Evolutionary conservation across 352 stramenopile genomes (phyloP).

Genomic region (Pythium brassicae): DNA sequence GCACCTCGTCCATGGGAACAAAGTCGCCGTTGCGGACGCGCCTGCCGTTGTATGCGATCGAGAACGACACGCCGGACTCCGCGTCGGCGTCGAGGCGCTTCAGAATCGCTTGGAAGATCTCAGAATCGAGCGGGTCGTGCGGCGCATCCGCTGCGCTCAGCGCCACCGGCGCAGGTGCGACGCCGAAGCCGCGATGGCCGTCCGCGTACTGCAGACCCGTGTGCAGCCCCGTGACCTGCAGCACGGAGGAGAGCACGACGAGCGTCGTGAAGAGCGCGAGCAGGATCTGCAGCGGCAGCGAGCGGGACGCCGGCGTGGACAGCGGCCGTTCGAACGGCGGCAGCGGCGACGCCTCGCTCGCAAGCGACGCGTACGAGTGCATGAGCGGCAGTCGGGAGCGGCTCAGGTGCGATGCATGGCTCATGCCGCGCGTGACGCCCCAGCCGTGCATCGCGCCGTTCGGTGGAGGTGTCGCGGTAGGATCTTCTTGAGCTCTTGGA

Average conservation of each 20-base stretch:
- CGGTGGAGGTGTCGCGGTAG: not conserved
- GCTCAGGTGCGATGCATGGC: constrained; percentile 10
- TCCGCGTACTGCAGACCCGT: constrained; percentile 11
- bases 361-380: constrained; percentile 14
- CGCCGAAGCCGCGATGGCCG: not conserved
- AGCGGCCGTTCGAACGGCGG: constrained; percentile 14
- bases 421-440: constrained; percentile 13
- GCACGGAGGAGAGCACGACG: constrained; percentile 14
- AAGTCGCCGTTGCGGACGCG: constrained; percentile 20
- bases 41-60: constrained; percentile 21
- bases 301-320: constrained; percentile 25
- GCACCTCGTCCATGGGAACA: constrained; percentile 33
- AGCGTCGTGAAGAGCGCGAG: constrained; percentile 29
- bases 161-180: not conserved
- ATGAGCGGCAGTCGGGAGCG: constrained; percentile 15
- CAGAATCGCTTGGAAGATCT: constrained; percentile 9
- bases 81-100: constrained; percentile 6
- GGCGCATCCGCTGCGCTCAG: not conserved
- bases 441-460: constrained; percentile 11
- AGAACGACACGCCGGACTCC: constrained; percentile 9
- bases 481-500: not conserved
- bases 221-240: constrained; percentile 26
- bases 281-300: constrained; percentile 25
- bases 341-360: constrained; percentile 11
- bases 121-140: constrained; percentile 6